phyloP scores from a whole-genome alignment of 306 rosid species.

The Rosa chinensis region DNA sequence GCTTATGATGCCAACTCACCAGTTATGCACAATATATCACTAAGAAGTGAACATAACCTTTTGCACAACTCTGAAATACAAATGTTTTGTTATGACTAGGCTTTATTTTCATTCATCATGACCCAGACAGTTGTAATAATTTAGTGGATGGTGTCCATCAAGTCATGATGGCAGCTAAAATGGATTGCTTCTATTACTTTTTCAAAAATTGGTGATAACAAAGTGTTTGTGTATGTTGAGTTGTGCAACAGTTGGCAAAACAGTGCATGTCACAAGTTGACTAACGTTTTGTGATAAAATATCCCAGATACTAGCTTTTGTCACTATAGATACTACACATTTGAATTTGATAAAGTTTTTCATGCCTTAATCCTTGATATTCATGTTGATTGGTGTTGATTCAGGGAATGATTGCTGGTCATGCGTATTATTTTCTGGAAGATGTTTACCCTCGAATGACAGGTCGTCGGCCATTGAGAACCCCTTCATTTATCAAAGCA shows the following conservation, averaged over 20 bases:
- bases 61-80: background rate
- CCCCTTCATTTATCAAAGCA: constrained; percentile 88
- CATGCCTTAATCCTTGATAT: background rate
- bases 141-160: too few relatives aligned
- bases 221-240: background rate
- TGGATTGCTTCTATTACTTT: too few relatives aligned
- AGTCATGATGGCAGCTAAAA: too few relatives aligned
- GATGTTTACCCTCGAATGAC: constrained; percentile 95
- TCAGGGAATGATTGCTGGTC: constrained; percentile 99
- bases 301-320: background rate
- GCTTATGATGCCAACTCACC: background rate
- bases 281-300: background rate
- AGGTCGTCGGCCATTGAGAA: constrained; percentile 73
- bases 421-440: constrained; percentile 92
- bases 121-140: too few relatives aligned
- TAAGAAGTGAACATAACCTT: background rate
- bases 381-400: background rate
- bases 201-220: background rate
- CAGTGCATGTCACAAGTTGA: background rate
- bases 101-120: background rate
- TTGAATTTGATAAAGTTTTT: background rate
- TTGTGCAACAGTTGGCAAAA: background rate
- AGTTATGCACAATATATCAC: background rate
- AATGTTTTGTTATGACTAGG: background rate
- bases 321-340: background rate